Percentiles rank a stretch among this genome's conserved stretches.
Evolutionary conservation across 257 asterid species (phyloP).

Genomic region (Solanum habrochaites): DNA sequence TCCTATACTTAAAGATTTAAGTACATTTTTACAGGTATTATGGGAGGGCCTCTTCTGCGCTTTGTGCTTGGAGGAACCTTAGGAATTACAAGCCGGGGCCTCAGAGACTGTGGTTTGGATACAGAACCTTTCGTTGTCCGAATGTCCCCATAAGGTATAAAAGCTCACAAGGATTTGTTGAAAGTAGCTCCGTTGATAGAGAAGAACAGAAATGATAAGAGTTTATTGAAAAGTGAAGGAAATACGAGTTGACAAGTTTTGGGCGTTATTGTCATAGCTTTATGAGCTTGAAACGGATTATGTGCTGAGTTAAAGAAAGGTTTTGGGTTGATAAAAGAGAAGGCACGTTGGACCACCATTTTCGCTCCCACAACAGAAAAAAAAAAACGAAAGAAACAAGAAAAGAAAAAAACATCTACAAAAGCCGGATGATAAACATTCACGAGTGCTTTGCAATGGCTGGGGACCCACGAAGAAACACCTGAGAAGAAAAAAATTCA

Average conservation of each 20-base stretch:
- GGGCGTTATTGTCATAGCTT: conserved; percentile 32
- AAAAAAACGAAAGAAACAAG: too few relatives aligned
- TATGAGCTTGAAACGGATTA: conserved; percentile 43
- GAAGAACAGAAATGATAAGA: background rate
- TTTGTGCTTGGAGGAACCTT: background rate
- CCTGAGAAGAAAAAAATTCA: too few relatives aligned
- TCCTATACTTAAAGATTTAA: too few relatives aligned
- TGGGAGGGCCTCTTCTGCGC: conserved; percentile 31
- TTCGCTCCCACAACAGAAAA: background rate
- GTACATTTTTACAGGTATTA: background rate
- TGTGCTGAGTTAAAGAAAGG: conserved; percentile 14
- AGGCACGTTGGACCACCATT: conserved; percentile 46
- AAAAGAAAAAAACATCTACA: background rate
- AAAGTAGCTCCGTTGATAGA: conserved; percentile 1
- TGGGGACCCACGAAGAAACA: background rate
- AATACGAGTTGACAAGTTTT: conserved; percentile 8
- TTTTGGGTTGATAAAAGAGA: conserved; percentile 17
- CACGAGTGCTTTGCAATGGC: background rate
- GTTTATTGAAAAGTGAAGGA: background rate
- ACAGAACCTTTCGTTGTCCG: conserved; percentile 19
- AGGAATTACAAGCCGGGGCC: conserved; percentile 16
- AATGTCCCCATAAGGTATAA: conserved; percentile 12
- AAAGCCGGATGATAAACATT: background rate
- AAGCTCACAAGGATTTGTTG: background rate
- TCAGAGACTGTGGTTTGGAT: conserved; percentile 12